Base-by-base conservation (phyloP, 73 alveolate genomes). In the Paramecium sonneborni region DNA sequence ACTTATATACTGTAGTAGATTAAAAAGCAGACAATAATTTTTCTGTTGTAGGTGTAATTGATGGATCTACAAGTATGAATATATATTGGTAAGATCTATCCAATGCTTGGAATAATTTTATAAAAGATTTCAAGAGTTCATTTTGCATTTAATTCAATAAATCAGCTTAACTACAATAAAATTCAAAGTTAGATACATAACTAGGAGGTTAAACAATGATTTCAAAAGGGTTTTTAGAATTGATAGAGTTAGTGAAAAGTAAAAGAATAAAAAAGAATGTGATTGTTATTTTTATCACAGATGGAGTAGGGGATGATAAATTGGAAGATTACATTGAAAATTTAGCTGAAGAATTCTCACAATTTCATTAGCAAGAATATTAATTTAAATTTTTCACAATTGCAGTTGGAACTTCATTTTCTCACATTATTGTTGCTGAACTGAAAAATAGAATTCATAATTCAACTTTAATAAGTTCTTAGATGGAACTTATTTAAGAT, bases 381-480 rank as follows among this genome's bases (percentile, higher is more conserved):
- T 18, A 72, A 72, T 72, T 72, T 38, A 72, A 72, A 18, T 72
- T 72, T 10, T 72, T 35, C 6, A 72, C 86, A 12, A 15, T 72
- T 10, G 86, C 86, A 15, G 18, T 72, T 15, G 86, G 86, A 0
- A 62, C 30, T 32, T 11, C n/a, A 1, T 72, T 72, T 72, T 72
- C 86, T 34, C 86, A 72, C 35, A 35, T 28, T 3, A 72, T 72
- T 37, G 86, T 72, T 14, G 86, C 86, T 34, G 86, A 72, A 20
- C 35, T 72, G 7, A 72, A 72, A 37, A 72, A 38, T 72, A 72
- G 86, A 20, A 72, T 72, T 5, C 86, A 72, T 38, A 72, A 72
- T 38, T 72, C 86, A 9, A 72, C 55, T 11, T 15, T 72, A 38
- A 72, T 72, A 12, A 72, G 86, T 37, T 72, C 86, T 28, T 72